Percentiles rank a stretch among this genome's conserved stretches.
phyloP scores from a whole-genome alignment of 768 basidiomycete genomes.

The Gautieria morchelliformis region DNA sequence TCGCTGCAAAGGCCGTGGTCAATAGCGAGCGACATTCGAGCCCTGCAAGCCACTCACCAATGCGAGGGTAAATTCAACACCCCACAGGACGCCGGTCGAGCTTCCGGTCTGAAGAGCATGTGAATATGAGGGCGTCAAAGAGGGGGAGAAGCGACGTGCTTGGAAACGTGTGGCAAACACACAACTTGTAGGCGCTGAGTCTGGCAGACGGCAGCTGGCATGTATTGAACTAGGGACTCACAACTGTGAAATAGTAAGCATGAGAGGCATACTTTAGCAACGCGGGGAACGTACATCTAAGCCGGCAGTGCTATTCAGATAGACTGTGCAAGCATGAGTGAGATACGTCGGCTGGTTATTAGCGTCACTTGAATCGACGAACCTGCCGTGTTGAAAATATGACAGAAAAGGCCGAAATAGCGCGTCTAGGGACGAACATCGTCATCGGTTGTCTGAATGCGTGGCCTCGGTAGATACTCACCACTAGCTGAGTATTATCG shows the following conservation, averaged over 20 bases:
- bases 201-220: not conserved
- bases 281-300: not conserved
- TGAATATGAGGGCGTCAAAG: too few relatives aligned
- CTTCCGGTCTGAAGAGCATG: constrained; percentile 1
- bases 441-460: not conserved
- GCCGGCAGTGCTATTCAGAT: constrained; percentile 4
- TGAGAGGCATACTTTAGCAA: not conserved
- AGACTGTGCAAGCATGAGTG: not conserved
- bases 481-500: not conserved
- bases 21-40: not conserved
- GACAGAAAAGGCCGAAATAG: not conserved
- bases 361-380: not conserved
- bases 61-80: constrained; percentile 2
- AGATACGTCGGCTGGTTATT: not conserved
- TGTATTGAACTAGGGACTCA: not conserved
- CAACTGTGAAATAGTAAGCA: not conserved
- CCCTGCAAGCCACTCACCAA: not conserved
- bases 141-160: not conserved
- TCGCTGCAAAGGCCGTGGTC: not conserved
- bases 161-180: not conserved
- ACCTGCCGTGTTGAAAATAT: constrained; percentile 5
- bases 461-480: not conserved
- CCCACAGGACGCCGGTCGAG: not conserved
- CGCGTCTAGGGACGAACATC: not conserved
- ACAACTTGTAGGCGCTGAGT: not conserved